Percentiles rank a stretch among this genome's conserved stretches.
phyloP scores from a whole-genome alignment of 306 rosid species.

The Medicago truncatula region MtrunA17r5.0-ANR NC_053046.1:15089001-15089500 shows the following conservation, averaged over 20 bases:
- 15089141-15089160: not conserved
- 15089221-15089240: not conserved
- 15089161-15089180: conserved; percentile 35
- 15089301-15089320: not conserved
- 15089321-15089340: not conserved
- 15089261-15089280: not conserved
- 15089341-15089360: not conserved
- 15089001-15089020: conserved; percentile 36
- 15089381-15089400: not conserved
- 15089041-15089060: conserved; percentile 5
- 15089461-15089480: not conserved
- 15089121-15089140: conserved; percentile 16
- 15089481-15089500: too few species aligned
- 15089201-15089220: not conserved
- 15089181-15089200: conserved; percentile 39
- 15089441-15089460: too few species aligned
- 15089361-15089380: not conserved
- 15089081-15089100: conserved; percentile 52
- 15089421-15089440: not conserved
- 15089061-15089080: conserved; percentile 24
- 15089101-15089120: conserved; percentile 5
- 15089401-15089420: not conserved
- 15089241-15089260: not conserved
- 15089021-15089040: conserved; percentile 28
- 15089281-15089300: not conserved